Evolutionary conservation across 768 basidiomycete genomes (phyloP), one percentile per base, ranked within the genome.

Genomic region (Suillus spraguei): DNA sequence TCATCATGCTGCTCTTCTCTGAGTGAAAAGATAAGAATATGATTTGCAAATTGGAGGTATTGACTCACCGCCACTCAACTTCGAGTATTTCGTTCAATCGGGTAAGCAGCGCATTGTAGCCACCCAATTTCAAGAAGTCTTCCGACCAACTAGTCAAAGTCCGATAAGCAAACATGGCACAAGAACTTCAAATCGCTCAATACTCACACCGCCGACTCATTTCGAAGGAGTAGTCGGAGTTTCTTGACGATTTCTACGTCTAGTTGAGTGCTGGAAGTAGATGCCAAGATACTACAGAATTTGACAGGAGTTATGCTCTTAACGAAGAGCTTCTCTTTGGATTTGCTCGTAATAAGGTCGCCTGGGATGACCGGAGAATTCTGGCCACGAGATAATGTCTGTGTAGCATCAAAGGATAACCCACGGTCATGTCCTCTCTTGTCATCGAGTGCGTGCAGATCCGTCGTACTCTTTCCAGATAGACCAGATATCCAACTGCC

Each of bases 1-100:
- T 99, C 97, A 71, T 97, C 97, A 67, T 97, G 97, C 71, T 99
- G 97, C 72, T 99, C 97, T 74, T 99, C 97, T 66, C 95, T 95
- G 33, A 69, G n/a, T 66, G 38, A 47, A 32, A 32, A 62, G 33
- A 54, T 72, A 47, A 72, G 64, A 28, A 22, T 58, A 39, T 39
- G 8, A 44, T 42, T 52, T 49, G 42, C 58, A 0, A 60, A 32
- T 41, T 9, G 33, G 39, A 16, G 32, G 46, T 24, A n/a, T 39
- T 8, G n/a, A 79, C 87, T 64, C 67, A 93, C 94, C 97, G 88
- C 97, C 97, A 99, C 76, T 99, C 97, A 41, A 98, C 87, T 69
- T 95, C 92, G 1, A 99, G 82, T 20, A 99, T 83, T 76, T 99
- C 96, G 64, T 95, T 92, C 28, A 99, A 77, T 60, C 94, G 82